Percentiles rank a stretch among this genome's conserved stretches.
phyloP scores from a whole-genome alignment of 2,329 filamentous ascomycete species.

The Colletotrichum siamense region DNA sequence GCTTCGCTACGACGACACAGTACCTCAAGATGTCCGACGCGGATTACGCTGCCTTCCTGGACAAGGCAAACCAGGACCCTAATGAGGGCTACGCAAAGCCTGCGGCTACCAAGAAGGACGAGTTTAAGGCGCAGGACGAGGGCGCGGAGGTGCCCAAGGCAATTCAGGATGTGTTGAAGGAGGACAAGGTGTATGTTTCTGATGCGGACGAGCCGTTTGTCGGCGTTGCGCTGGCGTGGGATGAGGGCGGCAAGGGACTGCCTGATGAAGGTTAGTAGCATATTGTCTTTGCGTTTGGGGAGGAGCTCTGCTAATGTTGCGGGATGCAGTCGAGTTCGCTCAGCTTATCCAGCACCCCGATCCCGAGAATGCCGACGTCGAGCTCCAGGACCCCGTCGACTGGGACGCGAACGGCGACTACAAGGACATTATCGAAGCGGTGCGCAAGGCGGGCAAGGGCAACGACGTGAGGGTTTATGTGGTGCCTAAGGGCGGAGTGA shows the following conservation, averaged over 20 bases:
- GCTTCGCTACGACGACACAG: constrained; percentile 27
- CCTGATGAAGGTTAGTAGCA: constrained; percentile 66
- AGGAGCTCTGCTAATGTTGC: background rate
- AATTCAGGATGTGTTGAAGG: constrained; percentile 54
- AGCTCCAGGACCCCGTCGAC: constrained; percentile 69
- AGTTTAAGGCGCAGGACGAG: constrained; percentile 58
- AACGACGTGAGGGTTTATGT: constrained; percentile 78
- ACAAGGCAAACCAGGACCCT: constrained; percentile 85
- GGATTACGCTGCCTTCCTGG: constrained; percentile 82
- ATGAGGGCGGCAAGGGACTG: constrained; percentile 54
- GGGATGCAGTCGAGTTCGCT: constrained; percentile 62
- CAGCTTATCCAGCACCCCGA: constrained; percentile 66
- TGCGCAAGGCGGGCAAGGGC: constrained; percentile 66
- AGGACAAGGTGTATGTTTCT: constrained; percentile 73
- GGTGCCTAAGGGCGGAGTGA: constrained; percentile 65
- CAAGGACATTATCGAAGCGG: constrained; percentile 69
- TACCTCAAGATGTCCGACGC: constrained; percentile 72
- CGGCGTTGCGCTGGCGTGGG: constrained; percentile 72
- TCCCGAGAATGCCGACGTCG: constrained; percentile 60
- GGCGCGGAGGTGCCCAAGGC: constrained; percentile 65
- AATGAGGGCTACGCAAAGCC: constrained; percentile 58
- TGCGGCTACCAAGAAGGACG: constrained; percentile 26
- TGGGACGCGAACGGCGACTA: constrained; percentile 81
- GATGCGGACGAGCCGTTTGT: constrained; percentile 89
- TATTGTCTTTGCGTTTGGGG: background rate